Conservation (phyloP, 2,329 filamentous ascomycete species). For the Coccinonectria pachysandricola region DNA sequence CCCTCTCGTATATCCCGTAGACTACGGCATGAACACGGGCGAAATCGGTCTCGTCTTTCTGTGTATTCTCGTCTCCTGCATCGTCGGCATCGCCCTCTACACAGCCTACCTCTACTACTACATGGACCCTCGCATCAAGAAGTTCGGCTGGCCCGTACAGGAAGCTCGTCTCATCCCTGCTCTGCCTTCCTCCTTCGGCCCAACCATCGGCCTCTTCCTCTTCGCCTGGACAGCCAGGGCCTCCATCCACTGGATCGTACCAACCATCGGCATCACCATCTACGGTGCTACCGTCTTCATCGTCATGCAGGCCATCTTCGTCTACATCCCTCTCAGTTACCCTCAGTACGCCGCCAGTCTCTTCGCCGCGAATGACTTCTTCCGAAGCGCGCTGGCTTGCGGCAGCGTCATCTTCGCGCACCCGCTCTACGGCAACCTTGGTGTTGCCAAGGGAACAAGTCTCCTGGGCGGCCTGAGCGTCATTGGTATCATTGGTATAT, state of each 20-base stretch:
- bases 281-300: slow-evolving; percentile 43
- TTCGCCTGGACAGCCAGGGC: slow-evolving; percentile 48
- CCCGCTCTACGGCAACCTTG: slow-evolving; percentile 49
- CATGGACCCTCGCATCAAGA: slow-evolving; percentile 38
- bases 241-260: slow-evolving; percentile 43
- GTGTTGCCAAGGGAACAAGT: slow-evolving; percentile 45
- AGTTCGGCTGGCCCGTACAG: slow-evolving; percentile 38
- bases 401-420: slow-evolving; percentile 49
- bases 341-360: slow-evolving; percentile 47
- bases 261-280: slow-evolving; percentile 46
- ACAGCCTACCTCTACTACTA: slow-evolving; percentile 40
- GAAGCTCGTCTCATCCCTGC: slow-evolving; percentile 47
- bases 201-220: slow-evolving; percentile 50
- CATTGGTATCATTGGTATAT: slow-evolving; percentile 48
- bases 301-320: slow-evolving; percentile 50
- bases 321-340: slow-evolving; percentile 47
- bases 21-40: slow-evolving; percentile 50
- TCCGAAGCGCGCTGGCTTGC: slow-evolving; percentile 46
- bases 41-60: slow-evolving; percentile 51
- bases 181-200: slow-evolving; percentile 39
- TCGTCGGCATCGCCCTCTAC: slow-evolving; percentile 41
- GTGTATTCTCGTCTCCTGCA: slow-evolving; percentile 46
- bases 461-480: slow-evolving; percentile 45
- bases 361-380: slow-evolving; percentile 52
- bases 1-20: slow-evolving; percentile 48